Evolutionary conservation across 139 green algal species (phyloP).

Genomic region (Pleodorina starrii): DNA sequence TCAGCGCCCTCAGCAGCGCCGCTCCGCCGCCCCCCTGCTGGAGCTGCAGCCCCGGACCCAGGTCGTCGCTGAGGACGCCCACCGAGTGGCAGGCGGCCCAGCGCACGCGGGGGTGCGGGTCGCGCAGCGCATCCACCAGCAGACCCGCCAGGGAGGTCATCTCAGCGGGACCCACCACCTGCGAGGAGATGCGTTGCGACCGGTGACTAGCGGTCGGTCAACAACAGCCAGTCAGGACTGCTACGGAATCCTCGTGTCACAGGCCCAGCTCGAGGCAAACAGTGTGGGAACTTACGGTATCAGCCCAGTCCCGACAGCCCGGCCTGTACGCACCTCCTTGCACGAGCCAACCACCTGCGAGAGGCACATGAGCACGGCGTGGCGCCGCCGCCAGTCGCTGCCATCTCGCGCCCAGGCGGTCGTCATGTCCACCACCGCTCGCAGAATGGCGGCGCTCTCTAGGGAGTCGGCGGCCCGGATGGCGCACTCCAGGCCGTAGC

Average conservation of each 20-base stretch:
- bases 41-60: constrained; percentile 92
- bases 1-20: constrained; percentile 79
- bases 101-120: constrained; percentile 80
- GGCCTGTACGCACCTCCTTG: constrained; percentile 71
- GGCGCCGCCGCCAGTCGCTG: constrained; percentile 92
- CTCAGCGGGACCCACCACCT: constrained; percentile 49
- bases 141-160: constrained; percentile 63
- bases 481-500: constrained; percentile 40
- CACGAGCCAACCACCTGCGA: constrained; percentile 98
- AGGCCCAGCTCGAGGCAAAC: too few relatives aligned
- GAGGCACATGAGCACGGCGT: constrained; percentile 92
- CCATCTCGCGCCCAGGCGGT: constrained; percentile 5
- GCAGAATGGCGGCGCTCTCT: constrained; percentile 1
- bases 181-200: too few relatives aligned
- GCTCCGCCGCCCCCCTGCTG: not conserved
- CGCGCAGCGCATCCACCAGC: constrained; percentile 4
- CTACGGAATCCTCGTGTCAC: too few relatives aligned
- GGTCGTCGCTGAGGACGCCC: constrained; percentile 97
- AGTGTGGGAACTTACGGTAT: too few relatives aligned
- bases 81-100: constrained; percentile 97
- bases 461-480: not conserved
- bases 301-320: too few relatives aligned
- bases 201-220: too few relatives aligned
- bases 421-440: constrained; percentile 10
- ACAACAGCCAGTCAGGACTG: too few relatives aligned